Evolutionary conservation across 176 grass and related monocot genomes (phyloP).

Genomic region (Phoenix roebelenii): DNA sequence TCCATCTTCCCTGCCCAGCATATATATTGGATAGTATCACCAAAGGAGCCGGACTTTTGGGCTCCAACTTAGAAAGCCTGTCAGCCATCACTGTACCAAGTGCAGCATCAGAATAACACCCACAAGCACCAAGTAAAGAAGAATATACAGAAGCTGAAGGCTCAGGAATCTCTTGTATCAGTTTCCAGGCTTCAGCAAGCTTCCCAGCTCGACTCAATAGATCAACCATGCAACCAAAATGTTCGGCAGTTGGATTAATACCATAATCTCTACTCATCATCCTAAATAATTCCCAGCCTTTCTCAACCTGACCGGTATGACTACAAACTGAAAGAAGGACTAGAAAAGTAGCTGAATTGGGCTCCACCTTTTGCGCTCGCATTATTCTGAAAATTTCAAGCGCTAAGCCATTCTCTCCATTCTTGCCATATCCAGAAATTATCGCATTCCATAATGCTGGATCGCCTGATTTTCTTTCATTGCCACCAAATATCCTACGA

Average conservation of each 20-base stretch:
- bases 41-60: constrained; percentile 20
- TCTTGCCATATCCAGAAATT: constrained; percentile 33
- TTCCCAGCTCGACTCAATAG: constrained; percentile 32
- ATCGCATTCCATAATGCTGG: constrained; percentile 37
- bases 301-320: constrained; percentile 26
- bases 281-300: constrained; percentile 21
- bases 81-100: constrained; percentile 22
- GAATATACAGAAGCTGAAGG: constrained; percentile 28
- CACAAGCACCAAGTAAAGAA: constrained; percentile 36
- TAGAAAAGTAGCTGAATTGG: constrained; percentile 22
- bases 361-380: constrained; percentile 21
- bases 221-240: constrained; percentile 30
- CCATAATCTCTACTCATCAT: constrained; percentile 20
- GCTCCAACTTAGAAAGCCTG: constrained; percentile 29
- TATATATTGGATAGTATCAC: constrained; percentile 38
- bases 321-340: constrained; percentile 25
- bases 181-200: constrained; percentile 24
- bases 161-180: constrained; percentile 17
- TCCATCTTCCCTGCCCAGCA: constrained; percentile 25
- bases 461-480: constrained; percentile 11
- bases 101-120: constrained; percentile 17
- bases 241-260: constrained; percentile 23
- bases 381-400: constrained; percentile 28
- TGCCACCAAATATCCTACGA: constrained; percentile 23
- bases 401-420: constrained; percentile 21